Base-by-base conservation (phyloP, 371 early-diverging fungal genomes). In the Gilbertella persicaria region DNA sequence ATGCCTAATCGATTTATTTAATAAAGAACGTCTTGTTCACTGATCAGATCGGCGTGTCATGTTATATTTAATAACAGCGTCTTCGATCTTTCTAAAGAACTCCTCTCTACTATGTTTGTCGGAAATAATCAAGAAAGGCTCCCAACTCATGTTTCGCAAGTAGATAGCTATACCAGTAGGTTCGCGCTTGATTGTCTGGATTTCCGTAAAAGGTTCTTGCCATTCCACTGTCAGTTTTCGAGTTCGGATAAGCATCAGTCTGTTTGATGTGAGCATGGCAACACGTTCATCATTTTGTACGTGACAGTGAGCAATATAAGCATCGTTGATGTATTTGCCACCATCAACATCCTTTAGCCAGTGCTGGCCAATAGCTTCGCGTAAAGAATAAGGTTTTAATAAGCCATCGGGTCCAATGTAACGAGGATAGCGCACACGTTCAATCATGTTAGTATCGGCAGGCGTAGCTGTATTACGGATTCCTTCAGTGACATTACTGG, bases 311-410 rank as follows among this genome's bases (percentile, higher is more conserved):
- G 93, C 90, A 49, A 95, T 71, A 59, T 98, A 98, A 26, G 79
- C 79, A 50, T 97, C 96, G n/a, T 85, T 67, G 30, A 88, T 84
- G 62, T 85, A 95, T 45, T 77, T 78, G 3, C 96, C 97, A 50
- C 84, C 83, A 44, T 86, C 88, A 4, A 93, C 73, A 57, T 89
- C 86, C 58, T 91, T 92, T 41, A 96, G 82, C 94, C 95, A 94
- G 53, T 70, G 81, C 62, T 97, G 90, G 5, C 97, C 98, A 35
- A 92, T 79, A 0, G 97, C 95, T 66, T 96, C 94, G 25, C 88
- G 79, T 6, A 73, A 66, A 24, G 87, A 81, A 67, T 94, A 97
- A 0, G 85, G 83, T 67, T 85, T 50, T 33, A 85, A 40, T 36
- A 96, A 90, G 7, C 86, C 86, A 58, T 94, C 93, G 33, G 86